phyloP scores from a whole-genome alignment of 768 basidiomycete species.

The Serendipita sp. region DNA sequence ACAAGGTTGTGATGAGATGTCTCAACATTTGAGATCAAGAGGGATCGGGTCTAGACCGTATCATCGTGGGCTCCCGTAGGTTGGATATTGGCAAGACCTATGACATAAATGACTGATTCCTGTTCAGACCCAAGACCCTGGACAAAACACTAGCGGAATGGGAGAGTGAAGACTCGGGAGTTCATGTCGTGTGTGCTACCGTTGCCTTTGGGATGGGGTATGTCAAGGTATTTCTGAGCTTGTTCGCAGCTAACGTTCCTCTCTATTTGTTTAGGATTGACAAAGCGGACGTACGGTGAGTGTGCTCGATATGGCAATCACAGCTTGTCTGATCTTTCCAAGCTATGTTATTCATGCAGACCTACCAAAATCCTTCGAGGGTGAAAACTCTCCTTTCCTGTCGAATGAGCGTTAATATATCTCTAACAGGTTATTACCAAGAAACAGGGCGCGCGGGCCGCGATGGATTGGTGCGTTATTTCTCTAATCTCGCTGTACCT shows the following conservation, averaged over 20 bases:
- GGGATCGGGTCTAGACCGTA: constrained; percentile 56
- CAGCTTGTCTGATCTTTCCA: background rate
- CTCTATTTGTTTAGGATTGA: constrained; percentile 30
- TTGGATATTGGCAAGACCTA: background rate
- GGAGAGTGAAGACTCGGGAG: constrained; percentile 34
- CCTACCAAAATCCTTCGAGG: constrained; percentile 70
- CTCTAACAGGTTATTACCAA: constrained; percentile 56
- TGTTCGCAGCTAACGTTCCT: too few species aligned
- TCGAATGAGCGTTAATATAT: constrained; percentile 6
- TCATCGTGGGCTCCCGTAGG: constrained; percentile 45
- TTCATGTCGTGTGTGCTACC: constrained; percentile 62
- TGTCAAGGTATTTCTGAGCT: background rate
- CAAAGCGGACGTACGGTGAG: constrained; percentile 51
- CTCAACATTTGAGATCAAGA: constrained; percentile 43
- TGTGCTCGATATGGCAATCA: background rate
- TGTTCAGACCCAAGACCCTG: constrained; percentile 29
- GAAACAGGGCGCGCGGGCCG: constrained; percentile 75
- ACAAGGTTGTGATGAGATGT: constrained; percentile 48
- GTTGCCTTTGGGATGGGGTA: constrained; percentile 69
- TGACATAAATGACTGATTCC: constrained; percentile 8
- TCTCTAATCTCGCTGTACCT: background rate
- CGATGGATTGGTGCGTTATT: constrained; percentile 44
- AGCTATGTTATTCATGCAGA: constrained; percentile 72
- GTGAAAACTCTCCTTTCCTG: constrained; percentile 20
- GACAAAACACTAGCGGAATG: constrained; percentile 41